Evolutionary conservation across 306 rosid species (phyloP).

Genomic region (Cicer arietinum): DNA sequence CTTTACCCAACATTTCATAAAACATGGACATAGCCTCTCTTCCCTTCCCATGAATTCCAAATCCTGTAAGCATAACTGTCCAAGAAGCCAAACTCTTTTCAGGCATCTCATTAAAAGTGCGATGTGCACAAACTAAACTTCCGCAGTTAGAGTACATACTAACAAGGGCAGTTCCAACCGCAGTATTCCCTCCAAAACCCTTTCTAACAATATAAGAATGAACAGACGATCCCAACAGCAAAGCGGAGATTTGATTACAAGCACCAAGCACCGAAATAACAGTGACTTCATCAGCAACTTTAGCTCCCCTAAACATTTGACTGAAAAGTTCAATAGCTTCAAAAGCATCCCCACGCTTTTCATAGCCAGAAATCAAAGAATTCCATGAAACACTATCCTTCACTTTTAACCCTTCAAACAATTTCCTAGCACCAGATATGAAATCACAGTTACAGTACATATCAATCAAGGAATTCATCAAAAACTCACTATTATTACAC

Average conservation of each 20-base stretch:
- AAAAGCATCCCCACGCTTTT: conserved; percentile 57
- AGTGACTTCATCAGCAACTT: conserved; percentile 63
- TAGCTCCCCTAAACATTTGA: conserved; percentile 54
- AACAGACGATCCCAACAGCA: conserved; percentile 57
- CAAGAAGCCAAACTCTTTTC: conserved; percentile 61
- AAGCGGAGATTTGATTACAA: conserved; percentile 59
- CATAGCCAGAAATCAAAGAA: conserved; percentile 66
- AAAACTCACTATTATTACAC: conserved; percentile 41
- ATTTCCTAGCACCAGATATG: conserved; percentile 48
- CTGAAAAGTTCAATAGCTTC: conserved; percentile 58
- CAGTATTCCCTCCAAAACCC: conserved; percentile 55
- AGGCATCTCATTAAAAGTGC: conserved; percentile 57
- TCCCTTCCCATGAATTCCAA: conserved; percentile 68
- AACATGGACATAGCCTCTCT: conserved; percentile 62
- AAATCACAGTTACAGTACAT: conserved; percentile 62
- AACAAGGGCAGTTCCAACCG: conserved; percentile 61
- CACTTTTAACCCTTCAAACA: conserved; percentile 51
- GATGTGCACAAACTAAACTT: conserved; percentile 54
- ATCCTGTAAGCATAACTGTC: conserved; percentile 65
- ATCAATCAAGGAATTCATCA: conserved; percentile 60
- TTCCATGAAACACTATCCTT: conserved; percentile 67
- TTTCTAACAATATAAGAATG: conserved; percentile 57
- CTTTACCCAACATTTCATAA: conserved; percentile 51
- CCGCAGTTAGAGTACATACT: conserved; percentile 75
- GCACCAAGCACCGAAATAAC: conserved; percentile 53